Base-by-base conservation (phyloP, 495 filamentous ascomycete genomes). In the Daldinia vernicosa region DNA sequence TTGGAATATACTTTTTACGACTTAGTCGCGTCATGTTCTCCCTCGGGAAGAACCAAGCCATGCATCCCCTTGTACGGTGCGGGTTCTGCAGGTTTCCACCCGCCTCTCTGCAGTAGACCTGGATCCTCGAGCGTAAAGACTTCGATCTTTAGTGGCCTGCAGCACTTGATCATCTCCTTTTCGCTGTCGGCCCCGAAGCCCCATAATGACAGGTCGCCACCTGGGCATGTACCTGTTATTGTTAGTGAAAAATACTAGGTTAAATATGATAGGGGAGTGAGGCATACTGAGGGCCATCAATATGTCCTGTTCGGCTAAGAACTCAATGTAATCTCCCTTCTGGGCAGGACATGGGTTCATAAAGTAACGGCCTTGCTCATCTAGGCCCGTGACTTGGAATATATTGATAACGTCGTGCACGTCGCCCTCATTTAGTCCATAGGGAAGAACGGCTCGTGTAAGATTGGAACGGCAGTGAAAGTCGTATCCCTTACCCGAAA, bases 401-500 rank as follows among this genome's bases (percentile, higher is more conserved):
- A 94, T 84, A 75, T 94, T 94, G 58, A 94, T 79, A 1, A 94
- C 91, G 79, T 94, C 91, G 69, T 94, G 92, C 11, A 94, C 87
- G 79, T 94, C 91, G 47, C 84, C 79, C 76, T 94, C 92, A 9
- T 83, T 86, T 56, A 94, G 71, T 0, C 90, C 90, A 74, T 85
- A 89, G 0, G 88, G 89, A 1, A 89, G 72, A 28, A 94, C 85
- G 0, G 92, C 89, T 2, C 92, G 87, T 5, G 87, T 89, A 19
- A 95, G 84, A 69, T 95, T 95, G 19, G 90, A 93, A 74, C 92
- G 91, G 78, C 92, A 94, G 74, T 94, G 90, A 77, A 87, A 93
- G 70, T 94, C 90, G 71, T 91, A 94, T 1, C 57, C 66, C 30
- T 58, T 64, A 26, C 40, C 67, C 27, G 63, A 89, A 66, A 94